These are phyloP conservation scores for Neckera pumila DNA, from an alignment of 225 moss, liverwort and hornwort genomes.

Conservation along the genomic window DNA sequence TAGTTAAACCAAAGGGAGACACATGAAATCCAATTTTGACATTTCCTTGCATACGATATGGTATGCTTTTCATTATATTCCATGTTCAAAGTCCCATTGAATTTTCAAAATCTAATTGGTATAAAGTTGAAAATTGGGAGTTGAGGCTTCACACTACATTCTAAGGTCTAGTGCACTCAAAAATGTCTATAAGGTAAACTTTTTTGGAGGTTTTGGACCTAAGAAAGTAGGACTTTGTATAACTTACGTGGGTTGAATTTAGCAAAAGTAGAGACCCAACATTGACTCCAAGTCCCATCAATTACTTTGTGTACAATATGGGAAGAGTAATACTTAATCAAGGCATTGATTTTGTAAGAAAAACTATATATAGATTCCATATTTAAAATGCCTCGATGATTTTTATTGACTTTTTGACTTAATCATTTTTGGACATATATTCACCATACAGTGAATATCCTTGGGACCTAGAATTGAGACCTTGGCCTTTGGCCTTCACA, in stretches of 20 bases:
- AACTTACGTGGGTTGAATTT: accelerated
- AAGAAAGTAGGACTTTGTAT: background rate
- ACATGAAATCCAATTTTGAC: background rate
- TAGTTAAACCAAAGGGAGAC: background rate
- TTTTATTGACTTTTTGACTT: no score
- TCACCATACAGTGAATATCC: no score
- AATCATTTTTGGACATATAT: background rate
- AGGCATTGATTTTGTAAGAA: accelerated
- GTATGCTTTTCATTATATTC: accelerated
- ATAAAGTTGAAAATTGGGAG: accelerated
- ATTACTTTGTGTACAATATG: background rate
- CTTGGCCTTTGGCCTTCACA: background rate
- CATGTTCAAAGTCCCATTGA: accelerated
- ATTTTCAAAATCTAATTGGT: background rate
- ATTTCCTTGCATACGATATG: background rate
- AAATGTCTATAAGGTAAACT: background rate
- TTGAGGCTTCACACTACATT: background rate
- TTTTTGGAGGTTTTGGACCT: background rate
- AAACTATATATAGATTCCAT: background rate
- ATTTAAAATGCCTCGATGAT: background rate
- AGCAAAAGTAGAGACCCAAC: background rate
- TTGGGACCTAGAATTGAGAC: background rate
- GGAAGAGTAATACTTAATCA: background rate
- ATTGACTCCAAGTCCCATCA: accelerated
- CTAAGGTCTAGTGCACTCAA: background rate